Conservation (phyloP, 2,329 filamentous ascomycete species). For the Cadophora sp. region DNA sequence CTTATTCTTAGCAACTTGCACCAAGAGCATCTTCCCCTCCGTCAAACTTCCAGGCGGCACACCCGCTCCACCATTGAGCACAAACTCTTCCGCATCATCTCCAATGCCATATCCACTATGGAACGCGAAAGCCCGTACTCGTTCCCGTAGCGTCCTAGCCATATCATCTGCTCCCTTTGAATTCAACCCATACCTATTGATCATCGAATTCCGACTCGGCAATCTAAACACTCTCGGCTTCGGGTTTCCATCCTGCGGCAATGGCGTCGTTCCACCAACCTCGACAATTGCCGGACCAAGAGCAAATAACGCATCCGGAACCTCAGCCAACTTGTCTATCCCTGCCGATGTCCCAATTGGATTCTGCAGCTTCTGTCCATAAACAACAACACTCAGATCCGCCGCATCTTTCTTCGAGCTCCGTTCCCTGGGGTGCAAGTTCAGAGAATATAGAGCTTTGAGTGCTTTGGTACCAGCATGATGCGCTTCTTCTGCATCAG, state of each 20-base stretch:
- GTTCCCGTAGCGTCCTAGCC: conserved; percentile 77
- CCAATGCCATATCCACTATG: conserved; percentile 68
- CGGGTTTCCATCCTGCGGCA: conserved; percentile 87
- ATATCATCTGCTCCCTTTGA: conserved; percentile 88
- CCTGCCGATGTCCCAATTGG: conserved; percentile 95
- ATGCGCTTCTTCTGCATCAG: conserved; percentile 92
- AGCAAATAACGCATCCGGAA: conserved; percentile 83
- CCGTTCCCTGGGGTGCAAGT: conserved; percentile 84
- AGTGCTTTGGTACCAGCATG: conserved; percentile 75
- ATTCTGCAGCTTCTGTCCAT: conserved; percentile 79
- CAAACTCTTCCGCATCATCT: conserved; percentile 68
- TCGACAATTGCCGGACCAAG: conserved; percentile 89
- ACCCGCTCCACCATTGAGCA: conserved; percentile 77
- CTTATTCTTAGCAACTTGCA: conserved; percentile 98
- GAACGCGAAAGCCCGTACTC: conserved; percentile 79
- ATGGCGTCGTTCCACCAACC: conserved; percentile 87
- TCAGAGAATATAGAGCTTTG: conserved; percentile 74
- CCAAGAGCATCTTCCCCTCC: conserved; percentile 79
- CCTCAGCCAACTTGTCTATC: conserved; percentile 91
- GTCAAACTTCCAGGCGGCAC: conserved; percentile 85
- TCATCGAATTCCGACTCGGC: conserved; percentile 81
- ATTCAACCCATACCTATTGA: conserved; percentile 97
- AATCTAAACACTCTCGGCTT: conserved; percentile 88
- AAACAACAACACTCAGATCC: conserved; percentile 63
- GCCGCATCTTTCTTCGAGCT: conserved; percentile 37